Evolutionary conservation across 371 early-diverging fungal species (phyloP), one percentile per base, ranked within the genome.

Genomic region (Mucor saturninus): DNA sequence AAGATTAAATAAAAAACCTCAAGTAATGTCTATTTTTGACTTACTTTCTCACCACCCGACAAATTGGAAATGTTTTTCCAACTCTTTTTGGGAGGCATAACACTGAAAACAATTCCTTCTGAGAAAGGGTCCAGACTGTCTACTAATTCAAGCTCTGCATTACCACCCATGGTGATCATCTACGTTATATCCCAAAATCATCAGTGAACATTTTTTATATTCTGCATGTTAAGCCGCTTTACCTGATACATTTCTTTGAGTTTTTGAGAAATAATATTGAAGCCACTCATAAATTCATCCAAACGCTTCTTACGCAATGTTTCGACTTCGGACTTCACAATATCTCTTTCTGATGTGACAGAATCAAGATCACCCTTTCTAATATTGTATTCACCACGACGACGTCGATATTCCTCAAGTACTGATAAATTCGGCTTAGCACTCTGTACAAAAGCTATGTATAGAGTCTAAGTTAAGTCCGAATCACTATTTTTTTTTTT

Each of bases 61-160:
- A 99, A 75, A 75, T 99, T 97, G 4, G 96, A 90, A 59, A 99
- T 98, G 75, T 98, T 98, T 72, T 99, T 99, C 99, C 99, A 99
- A 62, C 96, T 94, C 85, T 99, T 99, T 76, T 98, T 99, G 28
- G 99, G 99, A 4, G 99, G 99, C 99, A 99, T 99, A 4, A 99
- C 99, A 73, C 94, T 94, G 74, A 99, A 97, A 31, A 98, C 83
- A 51, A 99, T 94, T 9, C 99, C 99, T 74, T 99, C 99, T 3
- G 97, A 94, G 79, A 99, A 99, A 2, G 99, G 99, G 79, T 99
- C 99, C 76, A 99, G 79, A 71, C 93, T 95, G 71, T 99, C 99
- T 3, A 99, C 97, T n/a, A 99, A 82, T 71, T 99, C 99, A 32
- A 99, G 83, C 75, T 99, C 99, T 1, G 99, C 99, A 76, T 98